Base-by-base conservation (phyloP, 352 stramenopile genomes). In the Hyphochytrium catenoides region DNA sequence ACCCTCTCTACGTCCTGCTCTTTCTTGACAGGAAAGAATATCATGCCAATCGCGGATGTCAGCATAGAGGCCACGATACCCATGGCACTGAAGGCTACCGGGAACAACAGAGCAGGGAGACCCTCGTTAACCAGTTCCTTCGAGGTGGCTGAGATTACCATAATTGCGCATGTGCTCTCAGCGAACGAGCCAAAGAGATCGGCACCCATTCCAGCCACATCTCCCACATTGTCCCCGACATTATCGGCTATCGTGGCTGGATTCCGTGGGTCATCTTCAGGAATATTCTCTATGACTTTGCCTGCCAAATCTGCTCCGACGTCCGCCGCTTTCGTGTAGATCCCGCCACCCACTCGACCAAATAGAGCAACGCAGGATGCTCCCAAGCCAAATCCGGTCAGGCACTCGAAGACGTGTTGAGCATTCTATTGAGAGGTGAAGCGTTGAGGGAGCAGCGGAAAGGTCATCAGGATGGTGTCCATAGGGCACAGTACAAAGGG, bases 311-410 rank as follows among this genome's bases (percentile, higher is more conserved):
- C 91, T 33, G 91, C 91, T 45, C 91, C 91, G 22, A 99, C 91
- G 73, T 99, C 91, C 20, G 91, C 91, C 39, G 91, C 91, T 71
- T 95, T 95, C 39, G 91, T 99, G 72, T 97, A 99, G 62, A 99
- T 98, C 60, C 91, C 91, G 45, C 91, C 91, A 46, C 90, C 91
- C 28, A 99, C 90, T 74, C 91, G 90, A 40, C 88, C 90, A 56
- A 99, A 99, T 71, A 99, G 91, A 39, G 91, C 91, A 57, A 98
- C 96, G 19, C 77, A 95, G 36, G 81, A 96, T 52, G 82, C 91
- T 36, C 91, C 91, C 24, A 99, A 64, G 65, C 83, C 85, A 55
- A 96, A 98, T 48, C 91, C 90, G 31, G 89, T 91, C 32, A 98
- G 77, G 43, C 66, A 83, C 52, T 98, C 89, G 36, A 95, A 97